Conservation (phyloP, 495 filamentous ascomycete genomes). For the Pyrenula massariospora region DNA sequence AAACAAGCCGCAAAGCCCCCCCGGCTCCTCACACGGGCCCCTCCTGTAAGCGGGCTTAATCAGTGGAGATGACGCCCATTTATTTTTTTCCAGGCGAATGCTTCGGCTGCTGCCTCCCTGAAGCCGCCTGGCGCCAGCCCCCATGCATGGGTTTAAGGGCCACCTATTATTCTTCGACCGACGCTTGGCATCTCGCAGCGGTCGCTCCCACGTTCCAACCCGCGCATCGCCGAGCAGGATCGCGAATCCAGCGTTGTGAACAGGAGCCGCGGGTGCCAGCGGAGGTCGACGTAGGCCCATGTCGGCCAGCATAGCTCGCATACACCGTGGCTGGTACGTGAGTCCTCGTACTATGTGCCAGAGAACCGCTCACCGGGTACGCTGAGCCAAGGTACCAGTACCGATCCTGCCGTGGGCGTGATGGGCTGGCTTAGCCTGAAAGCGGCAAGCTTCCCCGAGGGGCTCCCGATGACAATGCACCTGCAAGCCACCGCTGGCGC, state of each 20-base stretch:
- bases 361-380: too few species aligned
- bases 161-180: too few species aligned
- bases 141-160: background rate
- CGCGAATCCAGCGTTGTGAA: too few species aligned
- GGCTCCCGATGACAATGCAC: background rate
- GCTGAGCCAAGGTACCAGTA: too few species aligned
- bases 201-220: background rate
- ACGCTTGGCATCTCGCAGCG: too few species aligned
- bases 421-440: background rate
- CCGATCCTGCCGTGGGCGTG: background rate
- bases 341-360: too few species aligned
- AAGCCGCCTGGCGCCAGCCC: background rate
- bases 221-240: too few species aligned
- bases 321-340: too few species aligned
- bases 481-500: background rate
- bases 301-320: too few species aligned
- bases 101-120: background rate
- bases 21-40: background rate
- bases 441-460: background rate
- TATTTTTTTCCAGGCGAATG: background rate
- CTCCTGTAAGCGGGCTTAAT: background rate
- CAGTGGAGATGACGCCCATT: background rate
- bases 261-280: too few species aligned
- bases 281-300: too few species aligned
- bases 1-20: background rate